Conservation (phyloP, 2,329 filamentous ascomycete genomes). For the Hirsutella rhossiliensis region DNA sequence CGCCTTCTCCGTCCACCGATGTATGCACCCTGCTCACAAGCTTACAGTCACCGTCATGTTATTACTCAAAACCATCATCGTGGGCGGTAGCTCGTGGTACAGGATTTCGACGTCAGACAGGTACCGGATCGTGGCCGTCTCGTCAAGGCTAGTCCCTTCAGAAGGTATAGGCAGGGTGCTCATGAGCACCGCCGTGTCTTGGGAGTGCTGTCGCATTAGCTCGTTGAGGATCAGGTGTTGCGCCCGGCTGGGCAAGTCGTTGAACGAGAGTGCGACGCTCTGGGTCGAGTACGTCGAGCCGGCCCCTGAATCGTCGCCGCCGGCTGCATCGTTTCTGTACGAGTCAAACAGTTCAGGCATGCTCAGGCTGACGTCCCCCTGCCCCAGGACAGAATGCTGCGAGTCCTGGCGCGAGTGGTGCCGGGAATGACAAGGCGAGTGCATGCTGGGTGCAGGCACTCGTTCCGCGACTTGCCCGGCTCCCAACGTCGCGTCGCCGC, state of each 20-base stretch:
- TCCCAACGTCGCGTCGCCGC: conserved; percentile 24
- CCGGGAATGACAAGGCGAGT: conserved; percentile 17
- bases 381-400: conserved; percentile 14
- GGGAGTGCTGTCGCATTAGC: conserved; percentile 57
- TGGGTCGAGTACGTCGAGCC: conserved; percentile 44
- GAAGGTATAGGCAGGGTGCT: conserved; percentile 74
- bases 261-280: conserved; percentile 64
- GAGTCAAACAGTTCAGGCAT: conserved; percentile 32
- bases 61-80: conserved; percentile 72
- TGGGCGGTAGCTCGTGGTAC: conserved; percentile 64
- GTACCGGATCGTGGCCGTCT: conserved; percentile 60
- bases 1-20: no score
- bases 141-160: conserved; percentile 62
- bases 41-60: conserved; percentile 82
- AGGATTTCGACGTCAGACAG: conserved; percentile 68
- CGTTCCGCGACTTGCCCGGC: not conserved
- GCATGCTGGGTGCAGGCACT: not conserved
- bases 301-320: conserved; percentile 14
- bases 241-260: conserved; percentile 71
- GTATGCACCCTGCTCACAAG: conserved; percentile 27
- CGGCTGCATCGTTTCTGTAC: conserved; percentile 16
- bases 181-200: conserved; percentile 64
- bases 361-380: conserved; percentile 25
- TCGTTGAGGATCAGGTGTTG: conserved; percentile 84
- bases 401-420: conserved; percentile 26